A percentile compares a stretch with the other conserved stretches of the same genome.
Evolutionary conservation across 2,329 filamentous ascomycete species (phyloP).

Genomic region (Aquanectria penicillioides): DNA sequence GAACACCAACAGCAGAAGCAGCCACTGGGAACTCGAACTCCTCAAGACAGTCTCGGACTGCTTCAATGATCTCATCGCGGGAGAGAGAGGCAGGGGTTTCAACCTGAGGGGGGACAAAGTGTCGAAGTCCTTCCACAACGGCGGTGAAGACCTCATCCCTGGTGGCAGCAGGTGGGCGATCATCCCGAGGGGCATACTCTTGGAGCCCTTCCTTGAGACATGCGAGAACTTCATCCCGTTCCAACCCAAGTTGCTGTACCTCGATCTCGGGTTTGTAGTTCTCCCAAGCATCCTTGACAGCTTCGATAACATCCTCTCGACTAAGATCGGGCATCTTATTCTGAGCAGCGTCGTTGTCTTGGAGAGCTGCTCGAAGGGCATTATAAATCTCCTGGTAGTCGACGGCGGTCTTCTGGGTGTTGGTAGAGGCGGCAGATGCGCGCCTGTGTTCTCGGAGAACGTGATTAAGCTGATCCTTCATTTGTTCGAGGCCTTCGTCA

Average conservation of each 20-base stretch:
- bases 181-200: constrained; percentile 71
- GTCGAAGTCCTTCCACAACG: constrained; percentile 85
- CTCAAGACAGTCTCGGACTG: constrained; percentile 86
- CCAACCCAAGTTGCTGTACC: constrained; percentile 87
- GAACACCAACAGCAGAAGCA: constrained; percentile 61
- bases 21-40: constrained; percentile 81
- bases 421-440: constrained; percentile 71
- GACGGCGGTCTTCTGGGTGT: constrained; percentile 68
- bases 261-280: constrained; percentile 94
- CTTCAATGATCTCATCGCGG: constrained; percentile 83
- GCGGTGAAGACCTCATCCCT: constrained; percentile 87
- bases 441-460: constrained; percentile 80
- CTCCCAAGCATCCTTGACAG: constrained; percentile 91
- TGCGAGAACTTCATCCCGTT: constrained; percentile 87
- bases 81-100: constrained; percentile 76
- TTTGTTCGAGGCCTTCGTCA: constrained; percentile 80
- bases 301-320: constrained; percentile 85
- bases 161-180: constrained; percentile 69
- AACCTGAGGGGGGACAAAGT: constrained; percentile 79
- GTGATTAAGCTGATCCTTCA: constrained; percentile 85
- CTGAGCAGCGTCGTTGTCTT: constrained; percentile 64
- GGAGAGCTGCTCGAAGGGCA: constrained; percentile 79
- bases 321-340: constrained; percentile 61
- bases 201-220: constrained; percentile 88
- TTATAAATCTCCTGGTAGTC: constrained; percentile 89